Conservation (phyloP, 768 basidiomycete genomes). For the Grammothele lineata region DNA sequence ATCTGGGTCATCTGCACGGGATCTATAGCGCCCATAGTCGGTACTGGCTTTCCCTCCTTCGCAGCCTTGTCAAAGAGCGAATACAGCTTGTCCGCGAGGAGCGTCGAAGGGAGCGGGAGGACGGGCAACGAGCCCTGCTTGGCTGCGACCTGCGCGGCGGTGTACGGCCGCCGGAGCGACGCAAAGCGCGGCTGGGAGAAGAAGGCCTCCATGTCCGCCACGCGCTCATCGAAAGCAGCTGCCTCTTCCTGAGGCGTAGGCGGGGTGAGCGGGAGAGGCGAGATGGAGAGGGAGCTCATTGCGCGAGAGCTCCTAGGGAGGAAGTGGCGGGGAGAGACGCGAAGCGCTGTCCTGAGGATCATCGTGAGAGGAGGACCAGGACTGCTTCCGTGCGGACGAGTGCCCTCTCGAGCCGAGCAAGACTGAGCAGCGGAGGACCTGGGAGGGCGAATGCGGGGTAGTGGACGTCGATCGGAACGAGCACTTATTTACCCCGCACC, state of each 20-base stretch:
- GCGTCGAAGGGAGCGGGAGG: conserved; percentile 65
- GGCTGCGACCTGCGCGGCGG: conserved; percentile 72
- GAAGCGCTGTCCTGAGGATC: conserved; percentile 7
- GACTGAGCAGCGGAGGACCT: too few species aligned
- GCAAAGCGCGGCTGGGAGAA: conserved; percentile 73
- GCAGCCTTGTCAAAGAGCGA: conserved; percentile 58
- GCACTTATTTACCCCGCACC: too few species aligned
- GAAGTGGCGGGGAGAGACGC: conserved; percentile 4
- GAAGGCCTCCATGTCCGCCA: conserved; percentile 65
- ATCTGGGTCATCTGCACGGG: conserved; percentile 95
- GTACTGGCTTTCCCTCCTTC: conserved; percentile 63
- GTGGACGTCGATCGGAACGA: too few species aligned
- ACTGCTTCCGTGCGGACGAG: too few species aligned
- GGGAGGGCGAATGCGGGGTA: too few species aligned
- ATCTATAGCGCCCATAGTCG: conserved; percentile 92
- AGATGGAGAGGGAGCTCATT: conserved; percentile 19
- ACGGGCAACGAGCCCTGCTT: conserved; percentile 89
- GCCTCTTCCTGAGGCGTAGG: conserved; percentile 57
- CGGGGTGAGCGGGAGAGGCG: conserved; percentile 50
- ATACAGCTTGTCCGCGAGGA: conserved; percentile 87
- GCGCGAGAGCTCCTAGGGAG: conserved; percentile 9
- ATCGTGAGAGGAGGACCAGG: not conserved
- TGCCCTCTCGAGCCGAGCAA: too few species aligned
- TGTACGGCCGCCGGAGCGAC: conserved; percentile 73
- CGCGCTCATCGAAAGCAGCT: conserved; percentile 54